Evolutionary conservation across 768 basidiomycete genomes (phyloP).

Genomic region (Multifurca ochricompacta): DNA sequence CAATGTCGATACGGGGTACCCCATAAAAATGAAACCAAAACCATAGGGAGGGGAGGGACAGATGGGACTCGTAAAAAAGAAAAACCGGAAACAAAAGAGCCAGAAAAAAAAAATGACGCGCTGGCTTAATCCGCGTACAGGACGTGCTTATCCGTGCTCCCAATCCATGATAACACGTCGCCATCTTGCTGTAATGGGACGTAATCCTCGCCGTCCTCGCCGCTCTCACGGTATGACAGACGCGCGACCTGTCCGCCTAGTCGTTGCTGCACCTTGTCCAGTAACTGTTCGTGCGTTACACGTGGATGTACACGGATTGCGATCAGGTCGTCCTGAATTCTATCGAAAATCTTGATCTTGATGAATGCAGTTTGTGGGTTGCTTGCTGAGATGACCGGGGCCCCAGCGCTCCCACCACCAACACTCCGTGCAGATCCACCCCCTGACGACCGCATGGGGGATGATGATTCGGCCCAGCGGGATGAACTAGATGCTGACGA

Average conservation of each 20-base stretch:
- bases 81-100: neutral
- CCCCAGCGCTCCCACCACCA: slow-evolving; percentile 48
- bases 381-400: slow-evolving; percentile 65
- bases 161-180: slow-evolving; percentile 66
- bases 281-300: slow-evolving; percentile 77
- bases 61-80: neutral
- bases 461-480: slow-evolving; percentile 13
- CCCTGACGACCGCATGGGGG: slow-evolving; percentile 31
- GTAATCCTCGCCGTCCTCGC: slow-evolving; percentile 55
- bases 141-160: slow-evolving; percentile 72
- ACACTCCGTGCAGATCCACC: slow-evolving; percentile 43
- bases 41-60: slow-evolving; percentile 8
- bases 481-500: slow-evolving; percentile 25
- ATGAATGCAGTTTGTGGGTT: slow-evolving; percentile 84
- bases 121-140: slow-evolving; percentile 60
- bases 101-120: neutral
- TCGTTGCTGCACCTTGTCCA: slow-evolving; percentile 87
- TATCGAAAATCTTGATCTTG: slow-evolving; percentile 98
- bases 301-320: slow-evolving; percentile 94
- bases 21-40: neutral
- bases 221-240: slow-evolving; percentile 70
- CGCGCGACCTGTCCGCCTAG: slow-evolving; percentile 64
- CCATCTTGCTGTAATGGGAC: slow-evolving; percentile 55
- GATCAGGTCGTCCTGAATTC: slow-evolving; percentile 87
- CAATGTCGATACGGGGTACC: slow-evolving; percentile 9